phyloP scores from a whole-genome alignment of 495 filamentous ascomycete species.

The Aspergillus asperescens region DNA sequence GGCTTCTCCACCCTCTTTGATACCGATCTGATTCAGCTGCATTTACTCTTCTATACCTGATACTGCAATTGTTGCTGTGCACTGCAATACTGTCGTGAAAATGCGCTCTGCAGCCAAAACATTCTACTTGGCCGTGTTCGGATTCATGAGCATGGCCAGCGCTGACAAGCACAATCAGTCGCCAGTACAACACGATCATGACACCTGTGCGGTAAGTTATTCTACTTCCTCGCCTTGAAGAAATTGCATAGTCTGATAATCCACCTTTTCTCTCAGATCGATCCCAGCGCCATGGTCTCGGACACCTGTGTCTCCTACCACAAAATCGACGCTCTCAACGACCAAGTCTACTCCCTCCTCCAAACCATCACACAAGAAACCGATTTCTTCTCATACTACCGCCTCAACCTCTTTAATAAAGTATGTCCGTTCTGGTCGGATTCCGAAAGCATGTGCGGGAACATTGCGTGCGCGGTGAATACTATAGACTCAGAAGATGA shows the following conservation, averaged over 20 bases:
- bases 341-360: slow-evolving; percentile 70
- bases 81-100: slow-evolving; percentile 5
- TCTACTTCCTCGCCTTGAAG: slow-evolving; percentile 2
- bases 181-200: slow-evolving; percentile 16
- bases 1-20: neutral
- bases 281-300: slow-evolving; percentile 60
- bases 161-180: slow-evolving; percentile 28
- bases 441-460: slow-evolving; percentile 89
- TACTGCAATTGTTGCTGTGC: neutral
- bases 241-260: neutral
- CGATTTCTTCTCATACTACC: slow-evolving; percentile 97
- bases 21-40: neutral
- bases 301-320: slow-evolving; percentile 92
- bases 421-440: slow-evolving; percentile 95
- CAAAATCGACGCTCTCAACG: slow-evolving; percentile 79
- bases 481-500: slow-evolving; percentile 94
- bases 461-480: slow-evolving; percentile 95
- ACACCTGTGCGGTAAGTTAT: slow-evolving; percentile 62
- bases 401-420: slow-evolving; percentile 92
- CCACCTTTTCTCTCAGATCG: slow-evolving; percentile 45
- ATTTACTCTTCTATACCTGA: neutral
- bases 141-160: slow-evolving; percentile 55
- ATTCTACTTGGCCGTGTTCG: slow-evolving; percentile 74
- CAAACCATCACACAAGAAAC: slow-evolving; percentile 76
- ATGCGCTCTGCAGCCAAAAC: slow-evolving; percentile 65